phyloP scores from a whole-genome alignment of 2,329 filamentous ascomycete genomes.

The Monosporascus sp. region DNA sequence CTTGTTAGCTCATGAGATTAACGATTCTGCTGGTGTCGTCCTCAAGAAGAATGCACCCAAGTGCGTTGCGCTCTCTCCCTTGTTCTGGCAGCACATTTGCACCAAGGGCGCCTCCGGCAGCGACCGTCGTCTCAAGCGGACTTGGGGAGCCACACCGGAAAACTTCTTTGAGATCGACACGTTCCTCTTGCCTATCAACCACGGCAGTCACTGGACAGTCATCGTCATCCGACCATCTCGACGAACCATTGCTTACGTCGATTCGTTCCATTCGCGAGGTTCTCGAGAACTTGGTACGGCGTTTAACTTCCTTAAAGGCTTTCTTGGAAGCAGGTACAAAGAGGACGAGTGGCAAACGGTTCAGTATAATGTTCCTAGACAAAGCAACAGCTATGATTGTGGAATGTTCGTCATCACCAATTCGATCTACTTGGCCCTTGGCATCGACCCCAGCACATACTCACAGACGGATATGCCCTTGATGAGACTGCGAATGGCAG shows the following conservation, averaged over 20 bases:
- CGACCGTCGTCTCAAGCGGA: constrained; percentile 52
- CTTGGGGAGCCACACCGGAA: constrained; percentile 49
- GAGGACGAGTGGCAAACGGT: constrained; percentile 56
- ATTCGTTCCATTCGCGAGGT: constrained; percentile 52
- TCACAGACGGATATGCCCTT: constrained; percentile 48
- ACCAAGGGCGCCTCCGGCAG: constrained; percentile 34
- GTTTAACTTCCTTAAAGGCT: constrained; percentile 51
- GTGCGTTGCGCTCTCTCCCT: constrained; percentile 59
- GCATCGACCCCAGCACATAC: constrained; percentile 48
- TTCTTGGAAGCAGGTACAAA: constrained; percentile 50
- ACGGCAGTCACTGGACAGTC: constrained; percentile 65
- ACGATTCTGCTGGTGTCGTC: constrained; percentile 49
- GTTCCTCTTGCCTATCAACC: constrained; percentile 66
- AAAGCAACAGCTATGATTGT: constrained; percentile 68
- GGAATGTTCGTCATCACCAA: constrained; percentile 76
- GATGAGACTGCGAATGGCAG: constrained; percentile 59
- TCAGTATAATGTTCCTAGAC: constrained; percentile 45
- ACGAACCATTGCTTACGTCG: constrained; percentile 62
- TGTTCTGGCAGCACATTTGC: constrained; percentile 56
- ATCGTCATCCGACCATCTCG: constrained; percentile 59
- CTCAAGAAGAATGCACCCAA: constrained; percentile 48
- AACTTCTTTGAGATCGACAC: constrained; percentile 63
- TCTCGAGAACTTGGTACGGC: constrained; percentile 36
- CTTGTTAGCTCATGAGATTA: constrained; percentile 55
- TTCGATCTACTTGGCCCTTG: constrained; percentile 56